Conservation (phyloP, 495 filamentous ascomycete genomes). For the Penicillium tannophilum region DNA sequence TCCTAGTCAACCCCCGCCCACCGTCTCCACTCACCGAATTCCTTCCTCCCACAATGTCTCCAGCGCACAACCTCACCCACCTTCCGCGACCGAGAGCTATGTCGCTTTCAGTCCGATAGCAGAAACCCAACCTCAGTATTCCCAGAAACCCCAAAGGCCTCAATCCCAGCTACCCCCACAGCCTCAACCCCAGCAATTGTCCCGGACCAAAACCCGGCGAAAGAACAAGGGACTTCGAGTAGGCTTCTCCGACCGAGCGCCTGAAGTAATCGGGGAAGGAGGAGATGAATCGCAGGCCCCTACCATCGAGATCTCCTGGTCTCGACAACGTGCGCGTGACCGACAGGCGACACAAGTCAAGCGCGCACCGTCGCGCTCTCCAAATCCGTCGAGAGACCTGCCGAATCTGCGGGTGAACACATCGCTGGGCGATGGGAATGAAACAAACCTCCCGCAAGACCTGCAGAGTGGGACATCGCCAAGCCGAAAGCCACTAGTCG, state of each 20-base stretch:
- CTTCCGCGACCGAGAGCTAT: constrained; percentile 22
- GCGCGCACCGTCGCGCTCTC: constrained; percentile 16
- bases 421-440: constrained; percentile 35
- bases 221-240: constrained; percentile 67
- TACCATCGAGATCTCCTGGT: constrained; percentile 64
- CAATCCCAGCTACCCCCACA: not conserved
- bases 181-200: constrained; percentile 9
- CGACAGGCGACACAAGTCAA: constrained; percentile 13
- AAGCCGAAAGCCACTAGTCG: constrained; percentile 31
- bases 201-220: constrained; percentile 19
- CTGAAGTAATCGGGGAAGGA: constrained; percentile 82
- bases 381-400: constrained; percentile 20
- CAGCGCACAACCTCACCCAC: constrained; percentile 14
- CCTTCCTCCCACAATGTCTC: constrained; percentile 31
- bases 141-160: constrained; percentile 1
- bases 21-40: constrained; percentile 23
- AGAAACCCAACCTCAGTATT: not conserved
- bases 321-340: constrained; percentile 47
- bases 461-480: constrained; percentile 19
- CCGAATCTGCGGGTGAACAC: constrained; percentile 44
- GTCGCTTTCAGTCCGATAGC: constrained; percentile 20
- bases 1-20: constrained; percentile 12
- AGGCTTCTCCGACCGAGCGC: constrained; percentile 65
- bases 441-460: constrained; percentile 5
- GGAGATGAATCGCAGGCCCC: constrained; percentile 79